Base-by-base conservation (phyloP, 257 asterid species). In the Lavandula angustifolia region DNA sequence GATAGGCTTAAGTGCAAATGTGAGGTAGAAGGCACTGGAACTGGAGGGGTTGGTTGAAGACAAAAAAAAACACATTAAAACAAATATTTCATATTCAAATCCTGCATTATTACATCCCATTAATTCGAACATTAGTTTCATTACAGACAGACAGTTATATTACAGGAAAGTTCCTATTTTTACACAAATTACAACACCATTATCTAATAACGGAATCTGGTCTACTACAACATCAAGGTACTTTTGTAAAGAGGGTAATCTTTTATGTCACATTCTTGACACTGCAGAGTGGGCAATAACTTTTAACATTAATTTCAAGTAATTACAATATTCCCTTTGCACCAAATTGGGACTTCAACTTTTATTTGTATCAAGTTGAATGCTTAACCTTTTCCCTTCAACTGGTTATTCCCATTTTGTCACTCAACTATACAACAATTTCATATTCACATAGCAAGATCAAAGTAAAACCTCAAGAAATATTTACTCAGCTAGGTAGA, bases 21-120 rank as follows among this genome's bases (percentile, higher is more conserved):
- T 62, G 69, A 68, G 73, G 78, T 44, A 62, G 34, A 62, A 63
- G 70, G 54, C 70, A 63, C 33, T 62, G 3, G 32, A 3, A 18
- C 33, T 62, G 3, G 32, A 3, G 32, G 40, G 67, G 48, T 76
- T 70, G 49, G 80, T 71, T 76, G 58, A 49, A 35, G 60, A 3
- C 44, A 12, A 62, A 76, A 62, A 73, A 63, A 22, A 78, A 77
- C 78, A 17, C 62, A 37, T 65, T 52, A 77, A 77, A 78, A 22
- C 27, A 63, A 77, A 72, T 69, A 54, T 37, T 44, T 53, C 41
- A 22, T 32, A 10, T 52, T 32, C 33, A 62, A 67, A 59, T 42
- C 42, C 8, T 57, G 3, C 40, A 4, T 14, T 40, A 13, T 18
- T 10, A 53, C 35, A 27, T 57, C 34, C 37, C 31, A 66, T 53